Conservation (phyloP, 2,329 filamentous ascomycete genomes). For the Venturia oleaginea region DNA sequence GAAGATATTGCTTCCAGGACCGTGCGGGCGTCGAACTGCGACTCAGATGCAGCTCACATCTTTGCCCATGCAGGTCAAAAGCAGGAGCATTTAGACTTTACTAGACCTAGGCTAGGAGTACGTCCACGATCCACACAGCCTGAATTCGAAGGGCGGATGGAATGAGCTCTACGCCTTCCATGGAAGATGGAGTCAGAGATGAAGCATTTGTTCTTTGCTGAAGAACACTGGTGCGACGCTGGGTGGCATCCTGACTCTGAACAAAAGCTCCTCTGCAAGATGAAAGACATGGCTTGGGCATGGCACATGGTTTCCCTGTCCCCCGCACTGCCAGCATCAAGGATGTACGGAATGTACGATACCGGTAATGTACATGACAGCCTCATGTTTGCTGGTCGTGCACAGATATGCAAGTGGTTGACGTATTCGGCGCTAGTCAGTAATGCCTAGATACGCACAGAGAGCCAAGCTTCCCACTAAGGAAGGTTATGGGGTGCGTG, state of each 20-base stretch:
- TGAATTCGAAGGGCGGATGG: not conserved
- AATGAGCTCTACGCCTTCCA: not conserved
- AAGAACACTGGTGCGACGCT: not conserved
- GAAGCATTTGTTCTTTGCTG: not conserved
- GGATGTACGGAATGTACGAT: not conserved
- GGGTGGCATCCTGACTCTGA: not conserved
- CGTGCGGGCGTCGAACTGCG: not conserved
- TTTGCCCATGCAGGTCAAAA: not conserved
- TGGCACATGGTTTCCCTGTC: not conserved
- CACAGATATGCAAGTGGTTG: not conserved
- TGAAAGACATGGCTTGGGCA: not conserved
- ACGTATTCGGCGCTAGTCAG: not conserved
- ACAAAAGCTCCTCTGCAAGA: not conserved
- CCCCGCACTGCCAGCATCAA: constrained; percentile 2
- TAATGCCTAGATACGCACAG: not conserved
- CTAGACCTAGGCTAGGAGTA: not conserved
- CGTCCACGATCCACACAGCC: not conserved
- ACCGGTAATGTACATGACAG: not conserved
- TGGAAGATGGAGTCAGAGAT: not conserved
- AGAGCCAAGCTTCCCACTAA: not conserved
- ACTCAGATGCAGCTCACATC: not conserved
- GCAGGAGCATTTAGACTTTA: not conserved
- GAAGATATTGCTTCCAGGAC: constrained; percentile 1
- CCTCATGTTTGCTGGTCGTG: not conserved
- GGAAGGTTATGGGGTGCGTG: not conserved